phyloP scores from a whole-genome alignment of 768 basidiomycete species.

The Infundibulicybe gibba region DNA sequence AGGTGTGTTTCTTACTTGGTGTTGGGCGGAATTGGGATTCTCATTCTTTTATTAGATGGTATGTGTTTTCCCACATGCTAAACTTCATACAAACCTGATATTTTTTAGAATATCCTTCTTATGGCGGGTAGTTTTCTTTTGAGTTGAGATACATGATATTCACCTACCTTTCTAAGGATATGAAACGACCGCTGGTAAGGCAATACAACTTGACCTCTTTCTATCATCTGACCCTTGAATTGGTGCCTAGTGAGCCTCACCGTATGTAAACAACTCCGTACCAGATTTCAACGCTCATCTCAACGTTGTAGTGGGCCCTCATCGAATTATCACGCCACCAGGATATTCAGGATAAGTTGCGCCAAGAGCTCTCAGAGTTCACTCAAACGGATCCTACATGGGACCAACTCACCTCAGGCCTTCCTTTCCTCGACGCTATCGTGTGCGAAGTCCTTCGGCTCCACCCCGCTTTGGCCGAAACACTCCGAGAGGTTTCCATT shows the following conservation, averaged over 20 bases:
- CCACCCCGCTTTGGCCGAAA: slow-evolving; percentile 27
- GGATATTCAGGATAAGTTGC: slow-evolving; percentile 11
- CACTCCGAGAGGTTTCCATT: slow-evolving; percentile 23
- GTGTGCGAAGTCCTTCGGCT: slow-evolving; percentile 35
- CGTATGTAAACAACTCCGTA: not conserved
- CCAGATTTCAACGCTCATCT: not conserved
- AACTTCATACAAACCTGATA: slow-evolving; percentile 6
- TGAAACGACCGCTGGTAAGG: slow-evolving; percentile 3
- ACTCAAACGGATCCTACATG: slow-evolving; percentile 26
- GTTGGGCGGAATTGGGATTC: not conserved
- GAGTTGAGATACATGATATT: not conserved
- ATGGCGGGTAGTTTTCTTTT: slow-evolving; percentile 20
- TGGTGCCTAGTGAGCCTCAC: not conserved
- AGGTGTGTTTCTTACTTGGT: slow-evolving; percentile 13
- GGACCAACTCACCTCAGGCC: slow-evolving; percentile 27
- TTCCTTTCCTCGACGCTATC: slow-evolving; percentile 42
- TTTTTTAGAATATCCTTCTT: slow-evolving; percentile 28
- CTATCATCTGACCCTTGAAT: not conserved
- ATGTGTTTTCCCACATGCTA: not conserved
- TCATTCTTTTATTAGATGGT: not conserved
- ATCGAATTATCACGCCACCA: slow-evolving; percentile 16
- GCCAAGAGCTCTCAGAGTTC: slow-evolving; percentile 12
- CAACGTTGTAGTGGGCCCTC: slow-evolving; percentile 14
- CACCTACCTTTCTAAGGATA: not conserved
- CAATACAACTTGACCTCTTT: not conserved